A percentile compares a stretch with the other conserved stretches of the same genome.
Evolutionary conservation across 352 stramenopile genomes (phyloP).

Genomic region (Phytophthora melonis): DNA sequence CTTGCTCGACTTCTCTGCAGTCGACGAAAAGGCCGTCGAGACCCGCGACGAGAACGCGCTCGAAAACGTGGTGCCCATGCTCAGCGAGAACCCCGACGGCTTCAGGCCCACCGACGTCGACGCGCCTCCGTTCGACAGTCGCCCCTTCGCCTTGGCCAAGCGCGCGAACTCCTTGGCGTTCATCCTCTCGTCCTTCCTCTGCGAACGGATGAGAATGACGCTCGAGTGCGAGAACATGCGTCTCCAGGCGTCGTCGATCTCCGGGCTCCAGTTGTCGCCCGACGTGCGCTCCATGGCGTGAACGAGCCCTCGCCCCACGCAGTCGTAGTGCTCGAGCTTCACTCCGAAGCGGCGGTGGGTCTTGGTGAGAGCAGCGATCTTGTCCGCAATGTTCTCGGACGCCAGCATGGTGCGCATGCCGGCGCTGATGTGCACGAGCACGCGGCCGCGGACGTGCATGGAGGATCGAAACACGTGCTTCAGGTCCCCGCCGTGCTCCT

Average conservation of each 20-base stretch:
- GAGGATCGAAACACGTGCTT: constrained; percentile 63
- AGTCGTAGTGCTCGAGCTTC: constrained; percentile 56
- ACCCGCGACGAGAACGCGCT: not conserved
- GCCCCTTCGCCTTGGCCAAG: constrained; percentile 29
- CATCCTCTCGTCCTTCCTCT: constrained; percentile 42
- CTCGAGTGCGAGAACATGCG: constrained; percentile 55
- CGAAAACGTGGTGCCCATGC: not conserved
- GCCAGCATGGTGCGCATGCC: constrained; percentile 58
- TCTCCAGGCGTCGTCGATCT: constrained; percentile 55
- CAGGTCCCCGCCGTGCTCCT: constrained; percentile 54
- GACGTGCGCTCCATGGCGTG: constrained; percentile 56
- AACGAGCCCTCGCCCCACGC: constrained; percentile 44
- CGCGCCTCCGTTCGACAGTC: not conserved
- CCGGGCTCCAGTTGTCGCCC: constrained; percentile 43
- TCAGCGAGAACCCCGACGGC: not conserved
- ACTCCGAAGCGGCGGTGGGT: constrained; percentile 61
- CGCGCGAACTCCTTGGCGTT: constrained; percentile 15
- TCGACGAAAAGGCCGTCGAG: not conserved
- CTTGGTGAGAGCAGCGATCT: constrained; percentile 49
- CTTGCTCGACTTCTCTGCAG: not conserved
- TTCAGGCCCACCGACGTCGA: not conserved
- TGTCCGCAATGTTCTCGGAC: constrained; percentile 44
- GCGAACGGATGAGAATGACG: constrained; percentile 49
- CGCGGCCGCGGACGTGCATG: constrained; percentile 53
- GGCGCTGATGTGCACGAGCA: constrained; percentile 61